phyloP scores from a whole-genome alignment of 495 filamentous ascomycete species.

The Neurospora sp. region DNA sequence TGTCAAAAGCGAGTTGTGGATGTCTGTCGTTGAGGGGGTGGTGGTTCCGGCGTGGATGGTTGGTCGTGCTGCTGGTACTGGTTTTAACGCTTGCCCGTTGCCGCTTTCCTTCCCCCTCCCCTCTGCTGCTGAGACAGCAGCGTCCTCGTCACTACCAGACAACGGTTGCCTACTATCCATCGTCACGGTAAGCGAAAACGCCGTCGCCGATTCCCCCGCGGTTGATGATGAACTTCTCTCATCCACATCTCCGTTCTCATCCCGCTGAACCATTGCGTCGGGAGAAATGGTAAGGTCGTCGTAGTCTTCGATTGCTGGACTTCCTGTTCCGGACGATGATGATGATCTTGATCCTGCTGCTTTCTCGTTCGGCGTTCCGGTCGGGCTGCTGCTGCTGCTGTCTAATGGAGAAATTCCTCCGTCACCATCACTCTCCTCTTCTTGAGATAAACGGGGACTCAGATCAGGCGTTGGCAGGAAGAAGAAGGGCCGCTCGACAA shows the following conservation, averaged over 20 bases:
- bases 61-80: neutral
- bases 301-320: conserved; percentile 5
- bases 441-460: neutral
- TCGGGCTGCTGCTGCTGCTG: neutral
- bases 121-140: neutral
- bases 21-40: neutral
- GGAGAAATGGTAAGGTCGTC: conserved; percentile 1
- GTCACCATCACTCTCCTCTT: neutral
- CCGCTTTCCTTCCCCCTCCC: neutral
- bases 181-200: neutral
- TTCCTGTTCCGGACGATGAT: neutral
- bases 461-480: neutral
- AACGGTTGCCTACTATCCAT: neutral
- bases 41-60: neutral
- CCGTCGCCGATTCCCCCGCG: neutral
- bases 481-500: neutral
- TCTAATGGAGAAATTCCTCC: neutral
- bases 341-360: neutral
- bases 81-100: neutral
- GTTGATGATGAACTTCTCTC: neutral
- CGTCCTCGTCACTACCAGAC: neutral
- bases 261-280: neutral
- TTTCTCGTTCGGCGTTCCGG: neutral
- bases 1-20: neutral
- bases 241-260: neutral